Base-by-base conservation (phyloP, 139 green algal species). In the Ettlia oleoabundans region DNA sequence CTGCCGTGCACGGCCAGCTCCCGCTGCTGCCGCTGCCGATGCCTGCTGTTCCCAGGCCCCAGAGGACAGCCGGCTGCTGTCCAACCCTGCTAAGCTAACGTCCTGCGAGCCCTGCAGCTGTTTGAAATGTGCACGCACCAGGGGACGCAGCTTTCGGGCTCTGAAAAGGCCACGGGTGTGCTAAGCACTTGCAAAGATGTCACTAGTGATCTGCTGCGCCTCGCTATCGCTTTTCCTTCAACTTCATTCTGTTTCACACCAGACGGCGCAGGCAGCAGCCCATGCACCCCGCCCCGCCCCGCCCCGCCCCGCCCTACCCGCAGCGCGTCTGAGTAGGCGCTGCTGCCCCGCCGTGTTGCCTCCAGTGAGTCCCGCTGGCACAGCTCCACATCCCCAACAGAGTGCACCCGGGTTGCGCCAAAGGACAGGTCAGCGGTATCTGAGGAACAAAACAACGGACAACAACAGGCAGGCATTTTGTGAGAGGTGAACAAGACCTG, bases 341-440 rank as follows among this genome's bases (percentile, higher is more conserved):
- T 64, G 73, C 73, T 80, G 73, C 73, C 73, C 10, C 42, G 73
- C 52, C 53, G 73, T 2, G 52, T 22, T 1, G 5, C 47, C 53
- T 80, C 73, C 53, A 68, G 42, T 1, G 52, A 80, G 33, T 67
- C 24, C 0, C 35, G n/a, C 7, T 6, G 9, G 15, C 10, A 51
- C n/a, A 65, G 18, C 55, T 65, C 18, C 55, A 9, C 55, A 15
- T 65, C 55, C 55, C 55, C 55, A 4, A 10, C 70, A 1, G 42
- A 38, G 30, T n/a, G 53, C 73, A 4, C 24, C 22, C 8, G 18
- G 42, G 10, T 33, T 10, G 26, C 24, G 47, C 73, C 73, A 55
- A 80, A 80, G 15, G 52, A 37, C 21, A 80, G 73, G 53, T 80
- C 73, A 7, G 73, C 73, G 22, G 73, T 80, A 37, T 0, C 73